A percentile compares a stretch with the other conserved stretches of the same genome.
These are phyloP conservation scores for Aciculoconidium aculeatum DNA, from an alignment of 805 yeast genomes.

Conservation along the genomic window DNA sequence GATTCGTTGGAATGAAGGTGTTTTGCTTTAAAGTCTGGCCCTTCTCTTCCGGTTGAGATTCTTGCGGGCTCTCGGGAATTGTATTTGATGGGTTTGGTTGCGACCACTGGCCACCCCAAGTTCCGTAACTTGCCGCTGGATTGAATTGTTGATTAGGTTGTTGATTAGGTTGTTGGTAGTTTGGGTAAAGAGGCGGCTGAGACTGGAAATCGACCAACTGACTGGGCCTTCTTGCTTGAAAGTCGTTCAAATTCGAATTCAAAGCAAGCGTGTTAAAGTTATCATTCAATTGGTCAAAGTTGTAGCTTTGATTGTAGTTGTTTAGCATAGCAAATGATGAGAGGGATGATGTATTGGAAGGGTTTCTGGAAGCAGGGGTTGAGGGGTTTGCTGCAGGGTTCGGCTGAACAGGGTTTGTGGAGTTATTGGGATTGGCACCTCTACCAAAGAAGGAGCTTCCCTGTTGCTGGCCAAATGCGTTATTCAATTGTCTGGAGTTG, in stretches of 20 bases:
- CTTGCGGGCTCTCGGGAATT: too few species aligned
- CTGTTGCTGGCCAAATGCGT: constrained; percentile 2
- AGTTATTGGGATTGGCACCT: not conserved
- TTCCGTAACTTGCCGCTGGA: not conserved
- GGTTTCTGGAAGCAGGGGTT: constrained; percentile 5
- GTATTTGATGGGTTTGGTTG: not conserved
- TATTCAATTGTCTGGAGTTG: constrained; percentile 4
- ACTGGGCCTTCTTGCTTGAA: constrained; percentile 39
- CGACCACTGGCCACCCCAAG: constrained; percentile 1
- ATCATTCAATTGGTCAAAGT: constrained; percentile 24
- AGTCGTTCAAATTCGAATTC: constrained; percentile 30
- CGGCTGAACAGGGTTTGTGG: constrained; percentile 1
- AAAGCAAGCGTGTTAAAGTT: constrained; percentile 25
- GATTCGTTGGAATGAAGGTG: too few species aligned
- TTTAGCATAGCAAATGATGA: constrained; percentile 27
- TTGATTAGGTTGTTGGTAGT: constrained; percentile 6
- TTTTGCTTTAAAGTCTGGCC: too few species aligned
- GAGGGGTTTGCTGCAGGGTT: not conserved
- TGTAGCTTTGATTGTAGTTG: constrained; percentile 17
- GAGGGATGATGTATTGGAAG: constrained; percentile 13
- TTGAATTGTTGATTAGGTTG: constrained; percentile 1
- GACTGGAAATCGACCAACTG: constrained; percentile 30
- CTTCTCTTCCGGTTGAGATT: too few species aligned
- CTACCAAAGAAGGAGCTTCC: constrained; percentile 4
- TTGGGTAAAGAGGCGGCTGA: constrained; percentile 6